Evolutionary conservation across 2,329 filamentous ascomycete species (phyloP).

Genomic region (Penicillium sp.): DNA sequence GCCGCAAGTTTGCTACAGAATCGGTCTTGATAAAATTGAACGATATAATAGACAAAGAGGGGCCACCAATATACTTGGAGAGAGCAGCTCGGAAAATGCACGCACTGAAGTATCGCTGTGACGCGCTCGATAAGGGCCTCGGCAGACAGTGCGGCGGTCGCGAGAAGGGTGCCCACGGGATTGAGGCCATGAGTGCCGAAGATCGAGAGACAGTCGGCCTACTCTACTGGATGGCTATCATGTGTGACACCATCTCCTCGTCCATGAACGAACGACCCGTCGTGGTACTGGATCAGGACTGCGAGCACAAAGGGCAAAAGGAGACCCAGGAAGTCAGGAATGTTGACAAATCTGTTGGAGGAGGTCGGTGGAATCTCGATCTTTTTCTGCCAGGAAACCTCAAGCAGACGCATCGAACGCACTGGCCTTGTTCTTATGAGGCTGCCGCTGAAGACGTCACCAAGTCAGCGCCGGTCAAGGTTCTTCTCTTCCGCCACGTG

Average conservation of each 20-base stretch:
- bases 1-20: background rate
- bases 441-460: background rate
- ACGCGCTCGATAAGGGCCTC: background rate
- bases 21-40: background rate
- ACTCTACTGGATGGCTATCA: background rate
- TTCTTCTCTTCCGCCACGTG: background rate
- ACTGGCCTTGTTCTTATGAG: background rate
- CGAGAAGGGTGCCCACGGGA: background rate
- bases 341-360: background rate
- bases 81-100: background rate
- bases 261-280: background rate
- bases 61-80: background rate
- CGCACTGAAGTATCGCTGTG: background rate
- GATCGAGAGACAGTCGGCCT: background rate
- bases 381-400: background rate
- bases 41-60: background rate
- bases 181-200: background rate
- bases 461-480: background rate
- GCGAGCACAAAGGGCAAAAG: background rate
- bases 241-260: background rate
- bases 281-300: background rate
- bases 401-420: background rate
- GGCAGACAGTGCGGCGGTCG: background rate
- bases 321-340: background rate
- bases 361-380: background rate